Evolutionary conservation across 345 rosid genomes (phyloP).

Genomic region (Eucalyptus virginea): DNA sequence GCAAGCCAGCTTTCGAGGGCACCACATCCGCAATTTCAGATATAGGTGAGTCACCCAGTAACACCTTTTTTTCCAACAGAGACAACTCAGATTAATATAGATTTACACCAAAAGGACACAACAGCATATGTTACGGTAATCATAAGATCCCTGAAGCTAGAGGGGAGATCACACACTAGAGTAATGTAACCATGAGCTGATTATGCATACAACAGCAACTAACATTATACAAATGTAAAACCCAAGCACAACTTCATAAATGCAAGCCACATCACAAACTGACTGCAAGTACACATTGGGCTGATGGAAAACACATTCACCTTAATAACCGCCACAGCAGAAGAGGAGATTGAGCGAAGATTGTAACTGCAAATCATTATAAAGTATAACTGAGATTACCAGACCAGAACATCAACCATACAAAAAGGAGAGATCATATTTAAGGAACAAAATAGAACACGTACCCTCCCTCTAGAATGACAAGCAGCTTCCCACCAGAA

Average conservation of each 20-base stretch:
- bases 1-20: conserved; percentile 67
- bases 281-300: background rate
- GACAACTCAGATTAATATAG: background rate
- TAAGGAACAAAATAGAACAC: background rate
- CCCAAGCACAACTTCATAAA: background rate
- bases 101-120: background rate
- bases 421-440: background rate
- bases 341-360: conserved; percentile 92
- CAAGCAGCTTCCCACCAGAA: conserved; percentile 77
- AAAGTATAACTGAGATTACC: background rate
- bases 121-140: background rate
- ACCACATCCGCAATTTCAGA: conserved; percentile 12
- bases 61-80: conserved; percentile 26
- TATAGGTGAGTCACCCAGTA: conserved; percentile 57
- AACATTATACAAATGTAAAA: background rate
- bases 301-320: conserved; percentile 18
- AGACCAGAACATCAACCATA: background rate
- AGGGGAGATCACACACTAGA: background rate
- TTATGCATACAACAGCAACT: background rate
- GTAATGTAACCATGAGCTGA: background rate
- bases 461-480: conserved; percentile 97
- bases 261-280: background rate
- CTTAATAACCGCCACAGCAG: conserved; percentile 91
- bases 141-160: background rate
- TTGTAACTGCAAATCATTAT: conserved; percentile 62